These are phyloP conservation scores for Fraxinus paxiana DNA, from an alignment of 305 asterid species.

Conservation along the genomic window DNA sequence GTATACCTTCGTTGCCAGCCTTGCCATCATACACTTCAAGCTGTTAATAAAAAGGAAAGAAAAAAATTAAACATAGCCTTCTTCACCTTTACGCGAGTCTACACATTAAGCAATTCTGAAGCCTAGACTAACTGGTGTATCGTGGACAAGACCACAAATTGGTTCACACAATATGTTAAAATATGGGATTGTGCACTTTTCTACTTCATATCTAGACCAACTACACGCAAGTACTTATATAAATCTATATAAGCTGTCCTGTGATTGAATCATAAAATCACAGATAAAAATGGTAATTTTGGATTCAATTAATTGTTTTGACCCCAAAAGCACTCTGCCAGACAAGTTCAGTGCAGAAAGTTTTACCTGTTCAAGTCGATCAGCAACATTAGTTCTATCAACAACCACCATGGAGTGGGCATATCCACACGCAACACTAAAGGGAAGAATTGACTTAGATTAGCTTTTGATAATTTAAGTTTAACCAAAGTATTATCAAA, in stretches of 20 bases:
- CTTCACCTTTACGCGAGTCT: neutral
- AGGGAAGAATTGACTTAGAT: conserved; percentile 14
- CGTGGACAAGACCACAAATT: neutral
- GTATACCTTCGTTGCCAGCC: conserved; percentile 68
- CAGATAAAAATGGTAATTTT: neutral
- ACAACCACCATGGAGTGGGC: conserved; percentile 77
- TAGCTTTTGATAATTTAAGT: conserved; percentile 12
- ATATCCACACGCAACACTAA: conserved; percentile 88
- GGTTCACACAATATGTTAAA: neutral
- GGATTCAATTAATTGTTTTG: neutral
- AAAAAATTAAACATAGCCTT: conserved; percentile 24
- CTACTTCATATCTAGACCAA: neutral
- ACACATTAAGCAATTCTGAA: neutral
- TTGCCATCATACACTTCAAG: conserved; percentile 87
- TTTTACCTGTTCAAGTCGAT: conserved; percentile 69
- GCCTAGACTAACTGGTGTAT: neutral
- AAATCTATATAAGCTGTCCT: neutral
- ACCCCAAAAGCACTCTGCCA: neutral
- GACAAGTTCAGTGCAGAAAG: conserved; percentile 12
- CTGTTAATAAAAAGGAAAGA: conserved; percentile 37
- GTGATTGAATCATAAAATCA: neutral
- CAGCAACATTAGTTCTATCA: conserved; percentile 64
- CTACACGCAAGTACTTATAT: neutral
- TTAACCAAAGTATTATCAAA: neutral
- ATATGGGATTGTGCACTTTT: neutral